Evolutionary conservation across 805 yeast genomes (phyloP).

Genomic region (Torulaspora maleeae): DNA sequence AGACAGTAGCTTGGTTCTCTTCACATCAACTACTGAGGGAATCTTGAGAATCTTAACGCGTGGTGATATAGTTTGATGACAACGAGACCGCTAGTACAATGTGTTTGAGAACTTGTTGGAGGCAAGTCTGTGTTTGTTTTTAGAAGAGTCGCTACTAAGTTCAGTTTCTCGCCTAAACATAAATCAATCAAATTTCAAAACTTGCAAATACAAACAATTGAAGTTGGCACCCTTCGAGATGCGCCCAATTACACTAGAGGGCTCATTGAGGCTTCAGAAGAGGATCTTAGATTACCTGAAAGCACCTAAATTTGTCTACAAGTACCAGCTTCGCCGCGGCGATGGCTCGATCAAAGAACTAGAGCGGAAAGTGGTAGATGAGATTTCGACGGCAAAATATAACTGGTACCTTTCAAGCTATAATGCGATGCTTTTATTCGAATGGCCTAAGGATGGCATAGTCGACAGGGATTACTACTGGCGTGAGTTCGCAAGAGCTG

Average conservation of each 20-base stretch:
- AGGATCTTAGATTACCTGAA: constrained; percentile 6
- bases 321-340: constrained; percentile 2
- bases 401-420: constrained; percentile 8
- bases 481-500: constrained; percentile 7
- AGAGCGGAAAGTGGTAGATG: constrained; percentile 3
- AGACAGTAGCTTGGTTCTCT: too few species aligned
- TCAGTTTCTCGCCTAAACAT: too few species aligned
- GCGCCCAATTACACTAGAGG: not conserved
- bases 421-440: constrained; percentile 18
- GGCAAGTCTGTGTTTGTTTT: too few species aligned
- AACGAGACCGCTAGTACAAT: too few species aligned
- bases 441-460: constrained; percentile 7
- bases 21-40: too few species aligned
- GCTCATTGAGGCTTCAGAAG: not conserved
- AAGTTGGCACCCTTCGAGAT: not conserved
- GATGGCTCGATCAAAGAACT: not conserved
- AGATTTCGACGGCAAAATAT: constrained; percentile 7
- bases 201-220: too few species aligned
- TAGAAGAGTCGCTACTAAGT: too few species aligned
- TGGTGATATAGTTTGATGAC: too few species aligned
- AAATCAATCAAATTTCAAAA: too few species aligned
- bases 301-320: constrained; percentile 12
- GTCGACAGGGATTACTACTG: constrained; percentile 11
- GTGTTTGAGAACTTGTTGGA: too few species aligned
- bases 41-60: too few species aligned